Conservation (phyloP, 176 grass and related monocot species). For the barley (Hordeum vulgare) region DNA sequence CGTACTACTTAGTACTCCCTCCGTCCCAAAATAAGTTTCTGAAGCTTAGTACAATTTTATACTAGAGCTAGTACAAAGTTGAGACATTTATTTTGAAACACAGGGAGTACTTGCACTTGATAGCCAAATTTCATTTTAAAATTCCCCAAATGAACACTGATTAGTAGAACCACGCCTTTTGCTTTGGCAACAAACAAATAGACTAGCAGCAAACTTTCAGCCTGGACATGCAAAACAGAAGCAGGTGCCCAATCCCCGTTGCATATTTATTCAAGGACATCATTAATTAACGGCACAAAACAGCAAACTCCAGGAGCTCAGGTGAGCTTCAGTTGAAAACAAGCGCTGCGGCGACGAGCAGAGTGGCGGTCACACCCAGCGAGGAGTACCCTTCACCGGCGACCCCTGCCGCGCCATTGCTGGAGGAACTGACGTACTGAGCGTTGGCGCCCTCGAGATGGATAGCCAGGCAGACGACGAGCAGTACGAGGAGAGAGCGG, state of each 20-base stretch:
- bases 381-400: neutral
- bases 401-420: neutral
- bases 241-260: neutral
- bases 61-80: no score
- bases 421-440: neutral
- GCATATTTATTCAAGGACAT: neutral
- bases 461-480: neutral
- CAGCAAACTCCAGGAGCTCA: neutral
- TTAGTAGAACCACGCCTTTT: neutral
- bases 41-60: no score
- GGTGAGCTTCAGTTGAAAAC: constrained; percentile 8
- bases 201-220: neutral
- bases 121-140: neutral
- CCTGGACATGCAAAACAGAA: neutral
- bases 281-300: neutral
- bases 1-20: no score
- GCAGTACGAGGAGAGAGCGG: neutral
- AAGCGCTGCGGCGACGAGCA: neutral
- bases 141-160: neutral
- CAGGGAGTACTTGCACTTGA: neutral
- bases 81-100: no score
- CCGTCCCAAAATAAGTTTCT: no score
- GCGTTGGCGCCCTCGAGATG: neutral
- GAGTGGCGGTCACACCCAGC: neutral
- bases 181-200: neutral